These are phyloP conservation scores for Fusarium continuum DNA, from an alignment of 2,329 filamentous ascomycete species.

Conservation along the genomic window DNA sequence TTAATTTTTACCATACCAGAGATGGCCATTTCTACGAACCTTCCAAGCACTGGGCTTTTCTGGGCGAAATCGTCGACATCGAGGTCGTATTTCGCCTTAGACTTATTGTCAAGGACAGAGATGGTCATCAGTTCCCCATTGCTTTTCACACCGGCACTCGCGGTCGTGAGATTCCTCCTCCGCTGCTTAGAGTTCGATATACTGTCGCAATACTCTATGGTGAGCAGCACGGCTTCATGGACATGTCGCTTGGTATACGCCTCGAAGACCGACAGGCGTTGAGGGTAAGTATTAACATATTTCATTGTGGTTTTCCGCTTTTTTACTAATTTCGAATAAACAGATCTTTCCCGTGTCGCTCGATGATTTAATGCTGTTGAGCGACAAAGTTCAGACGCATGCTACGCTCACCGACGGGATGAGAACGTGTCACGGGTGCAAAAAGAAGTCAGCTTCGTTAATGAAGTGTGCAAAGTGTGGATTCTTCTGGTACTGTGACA, in stretches of 20 bases:
- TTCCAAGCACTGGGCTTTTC: slow-evolving; percentile 22
- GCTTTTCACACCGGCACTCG: background rate
- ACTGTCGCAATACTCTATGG: slow-evolving; percentile 21
- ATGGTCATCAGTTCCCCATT: background rate
- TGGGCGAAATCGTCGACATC: slow-evolving; percentile 20
- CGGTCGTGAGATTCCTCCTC: background rate
- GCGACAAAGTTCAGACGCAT: slow-evolving; percentile 12
- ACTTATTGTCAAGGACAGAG: slow-evolving; percentile 14
- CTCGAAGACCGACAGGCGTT: background rate
- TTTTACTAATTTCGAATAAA: rapidly evolving
- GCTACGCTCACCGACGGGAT: background rate
- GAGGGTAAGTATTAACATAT: background rate
- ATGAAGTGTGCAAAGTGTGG: slow-evolving; percentile 16
- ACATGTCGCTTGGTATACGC: background rate
- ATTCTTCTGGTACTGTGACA: slow-evolving; percentile 31
- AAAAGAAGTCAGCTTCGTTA: background rate
- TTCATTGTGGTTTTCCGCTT: background rate
- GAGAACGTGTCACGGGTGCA: slow-evolving; percentile 28
- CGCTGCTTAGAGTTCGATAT: background rate
- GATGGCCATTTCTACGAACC: background rate
- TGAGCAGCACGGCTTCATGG: background rate
- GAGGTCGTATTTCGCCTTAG: background rate
- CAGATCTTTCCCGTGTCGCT: slow-evolving; percentile 19
- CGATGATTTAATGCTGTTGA: slow-evolving; percentile 8
- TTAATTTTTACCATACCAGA: background rate